Percentiles rank a stretch among this genome's conserved stretches.
These are phyloP conservation scores for Colletotrichum tofieldiae DNA, from an alignment of 2,329 filamentous ascomycete species.

Conservation along the genomic window DNA sequence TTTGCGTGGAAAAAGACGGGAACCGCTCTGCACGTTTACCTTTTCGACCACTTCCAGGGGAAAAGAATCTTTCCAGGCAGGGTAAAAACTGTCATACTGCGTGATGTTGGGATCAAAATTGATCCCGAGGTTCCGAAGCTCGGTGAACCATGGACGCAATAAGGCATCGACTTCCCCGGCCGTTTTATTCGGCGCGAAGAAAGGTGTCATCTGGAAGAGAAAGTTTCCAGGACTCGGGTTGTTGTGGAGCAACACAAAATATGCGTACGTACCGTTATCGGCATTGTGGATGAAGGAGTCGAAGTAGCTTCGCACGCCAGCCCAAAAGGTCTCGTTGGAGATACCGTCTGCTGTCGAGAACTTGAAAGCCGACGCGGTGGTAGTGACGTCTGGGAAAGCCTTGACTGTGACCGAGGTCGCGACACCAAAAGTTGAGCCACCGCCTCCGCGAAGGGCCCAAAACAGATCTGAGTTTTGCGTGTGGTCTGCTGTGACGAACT, in stretches of 20 bases:
- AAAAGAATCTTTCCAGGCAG: conserved; percentile 35
- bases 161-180: conserved; percentile 11
- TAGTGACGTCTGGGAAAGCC: conserved; percentile 11
- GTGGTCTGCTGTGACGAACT: conserved; percentile 63
- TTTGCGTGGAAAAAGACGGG: conserved; percentile 18
- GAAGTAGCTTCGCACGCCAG: conserved; percentile 29
- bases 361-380: conserved; percentile 22
- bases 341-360: conserved; percentile 28
- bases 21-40: conserved; percentile 31
- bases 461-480: conserved; percentile 69
- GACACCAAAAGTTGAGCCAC: conserved; percentile 52
- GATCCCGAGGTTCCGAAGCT: conserved; percentile 14
- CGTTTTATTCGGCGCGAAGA: conserved; percentile 42
- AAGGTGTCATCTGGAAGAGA: conserved; percentile 32
- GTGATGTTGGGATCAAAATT: conserved; percentile 24
- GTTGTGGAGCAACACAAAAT: conserved; percentile 22
- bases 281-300: conserved; percentile 29
- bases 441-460: conserved; percentile 75
- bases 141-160: conserved; percentile 26
- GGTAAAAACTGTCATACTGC: conserved; percentile 30
- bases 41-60: conserved; percentile 24
- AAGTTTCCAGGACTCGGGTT: conserved; percentile 29
- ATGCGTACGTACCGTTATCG: conserved; percentile 24
- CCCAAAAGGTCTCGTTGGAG: conserved; percentile 34
- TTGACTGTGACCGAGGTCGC: conserved; percentile 34